Evolutionary conservation across 805 yeast genomes (phyloP), one percentile per base, ranked within the genome.

Genomic region (Metschnikowia kunwiensis): DNA sequence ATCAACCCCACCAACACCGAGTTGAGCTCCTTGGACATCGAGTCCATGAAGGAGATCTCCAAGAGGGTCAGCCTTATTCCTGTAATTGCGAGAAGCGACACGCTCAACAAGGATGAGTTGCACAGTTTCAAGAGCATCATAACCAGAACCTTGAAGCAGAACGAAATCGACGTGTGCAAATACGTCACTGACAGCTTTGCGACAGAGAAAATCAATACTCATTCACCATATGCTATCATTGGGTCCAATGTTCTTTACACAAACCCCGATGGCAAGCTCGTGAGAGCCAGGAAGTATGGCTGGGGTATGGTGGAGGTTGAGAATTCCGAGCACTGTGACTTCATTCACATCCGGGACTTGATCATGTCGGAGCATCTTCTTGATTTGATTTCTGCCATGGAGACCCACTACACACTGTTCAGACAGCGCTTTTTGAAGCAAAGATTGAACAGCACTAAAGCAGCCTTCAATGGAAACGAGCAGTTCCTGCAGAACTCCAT

Each of bases 301-400:
- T 89, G 96, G 96, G 97, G 97, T 0, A 59, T 75, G 15, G 85
- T 86, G 10, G 95, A 88, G 54, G 83, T 86, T 26, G 95, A 85
- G 53, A 82, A 86, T 56, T 74, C 73, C 13, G 58, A 65, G 7
- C 88, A 83, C 58, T 86, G 95, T 60, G 96, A 91, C 56, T 87
- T 87, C 53, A 45, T 60, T 19, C 69, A 69, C 42, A 68, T 89
- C 44, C 75, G 86, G 47, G 72, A 78, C 23, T 60, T 86, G 24
- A 63, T 89, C 32, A 68, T 89, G 60, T 72, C 80, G 16, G 72
- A 79, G 14, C 75, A 86, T 58, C 75, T 86, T 82, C 73, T 84
- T 32, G 96, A 88, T 53, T 72, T 89, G 47, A 78, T 86, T 26
- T 55, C 65, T n/a, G 70, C 87, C 6, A 86, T 95, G 5, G 91